Conservation (phyloP, 2,329 filamentous ascomycete species). For the Corynespora cassiicola region DNA sequence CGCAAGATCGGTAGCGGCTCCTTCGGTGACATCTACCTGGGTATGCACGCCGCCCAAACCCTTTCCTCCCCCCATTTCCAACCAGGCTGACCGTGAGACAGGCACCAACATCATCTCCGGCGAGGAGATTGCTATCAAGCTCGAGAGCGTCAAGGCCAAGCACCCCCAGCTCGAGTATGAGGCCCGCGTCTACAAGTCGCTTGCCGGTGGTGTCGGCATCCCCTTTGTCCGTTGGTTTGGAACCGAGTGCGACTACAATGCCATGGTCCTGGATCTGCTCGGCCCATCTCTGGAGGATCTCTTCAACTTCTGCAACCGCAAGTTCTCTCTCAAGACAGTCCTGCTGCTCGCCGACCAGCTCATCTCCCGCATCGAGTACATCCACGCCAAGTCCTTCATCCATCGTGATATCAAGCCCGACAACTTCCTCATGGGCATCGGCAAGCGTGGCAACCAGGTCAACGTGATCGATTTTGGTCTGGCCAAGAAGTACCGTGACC, state of each 20-base stretch:
- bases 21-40: slow-evolving; percentile 97
- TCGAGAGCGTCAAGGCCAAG: slow-evolving; percentile 99
- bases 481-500: slow-evolving; percentile 99
- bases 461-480: slow-evolving; percentile 99
- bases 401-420: slow-evolving; percentile 99
- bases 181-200: slow-evolving; percentile 86
- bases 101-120: slow-evolving; percentile 99
- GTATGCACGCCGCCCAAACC: slow-evolving; percentile 50
- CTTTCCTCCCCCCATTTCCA: slow-evolving; percentile 2
- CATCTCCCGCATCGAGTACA: slow-evolving; percentile 99
- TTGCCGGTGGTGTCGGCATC: slow-evolving; percentile 96
- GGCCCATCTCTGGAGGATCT: slow-evolving; percentile 95
- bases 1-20: slow-evolving; percentile 98
- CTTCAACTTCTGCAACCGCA: slow-evolving; percentile 99
- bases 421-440: slow-evolving; percentile 99
- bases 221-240: slow-evolving; percentile 99
- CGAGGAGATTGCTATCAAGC: slow-evolving; percentile 99
- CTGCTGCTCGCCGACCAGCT: slow-evolving; percentile 95
- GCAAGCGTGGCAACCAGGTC: slow-evolving; percentile 98
- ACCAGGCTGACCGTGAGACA: slow-evolving; percentile 40
- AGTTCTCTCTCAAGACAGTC: slow-evolving; percentile 98
- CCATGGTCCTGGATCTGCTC: slow-evolving; percentile 97
- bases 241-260: slow-evolving; percentile 99
- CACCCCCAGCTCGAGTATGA: slow-evolving; percentile 99
- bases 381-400: slow-evolving; percentile 99